A percentile compares a stretch with the other conserved stretches of the same genome.
Conservation (phyloP, 352 stramenopile genomes). For the Peronospora tabacina region DNA sequence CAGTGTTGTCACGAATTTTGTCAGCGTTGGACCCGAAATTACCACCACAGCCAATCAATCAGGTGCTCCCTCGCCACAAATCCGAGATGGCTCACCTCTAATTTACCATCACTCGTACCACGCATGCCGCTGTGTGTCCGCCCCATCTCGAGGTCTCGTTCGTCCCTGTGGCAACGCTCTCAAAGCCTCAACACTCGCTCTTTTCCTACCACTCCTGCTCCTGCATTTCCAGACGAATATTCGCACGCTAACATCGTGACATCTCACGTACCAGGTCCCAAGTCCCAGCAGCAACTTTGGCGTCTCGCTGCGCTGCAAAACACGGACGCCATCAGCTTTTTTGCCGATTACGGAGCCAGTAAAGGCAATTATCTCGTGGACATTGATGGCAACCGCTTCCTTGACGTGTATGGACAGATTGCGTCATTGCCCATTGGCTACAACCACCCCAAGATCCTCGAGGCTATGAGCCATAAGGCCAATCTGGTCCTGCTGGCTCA, state of each 20-base stretch:
- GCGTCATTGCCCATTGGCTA: slow-evolving; percentile 79
- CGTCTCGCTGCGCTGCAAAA: slow-evolving; percentile 58
- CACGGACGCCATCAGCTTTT: slow-evolving; percentile 63
- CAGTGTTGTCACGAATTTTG: too few species aligned
- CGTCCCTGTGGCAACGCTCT: slow-evolving; percentile 10
- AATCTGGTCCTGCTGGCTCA: slow-evolving; percentile 69
- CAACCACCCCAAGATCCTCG: slow-evolving; percentile 71
- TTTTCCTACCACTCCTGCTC: slow-evolving; percentile 39
- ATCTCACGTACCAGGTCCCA: slow-evolving; percentile 46
- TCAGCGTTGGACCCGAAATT: too few species aligned
- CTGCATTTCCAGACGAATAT: slow-evolving; percentile 62
- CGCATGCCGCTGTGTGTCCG: slow-evolving; percentile 8
- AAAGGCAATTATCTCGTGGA: slow-evolving; percentile 82
- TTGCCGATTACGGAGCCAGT: slow-evolving; percentile 67
- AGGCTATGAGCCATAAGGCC: slow-evolving; percentile 47
- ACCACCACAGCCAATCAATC: too few species aligned
- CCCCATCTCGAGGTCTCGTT: slow-evolving; percentile 9
- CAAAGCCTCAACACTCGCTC: slow-evolving; percentile 8
- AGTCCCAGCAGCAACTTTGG: slow-evolving; percentile 49
- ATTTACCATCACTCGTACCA: neutral
- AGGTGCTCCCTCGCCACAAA: too few species aligned
- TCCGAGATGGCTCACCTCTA: too few species aligned
- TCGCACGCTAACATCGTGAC: slow-evolving; percentile 43
- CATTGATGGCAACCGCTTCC: slow-evolving; percentile 71
- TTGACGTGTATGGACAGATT: slow-evolving; percentile 83